phyloP scores from a whole-genome alignment of 2,329 filamentous ascomycete genomes.

The Fusarium nelsonii region DNA sequence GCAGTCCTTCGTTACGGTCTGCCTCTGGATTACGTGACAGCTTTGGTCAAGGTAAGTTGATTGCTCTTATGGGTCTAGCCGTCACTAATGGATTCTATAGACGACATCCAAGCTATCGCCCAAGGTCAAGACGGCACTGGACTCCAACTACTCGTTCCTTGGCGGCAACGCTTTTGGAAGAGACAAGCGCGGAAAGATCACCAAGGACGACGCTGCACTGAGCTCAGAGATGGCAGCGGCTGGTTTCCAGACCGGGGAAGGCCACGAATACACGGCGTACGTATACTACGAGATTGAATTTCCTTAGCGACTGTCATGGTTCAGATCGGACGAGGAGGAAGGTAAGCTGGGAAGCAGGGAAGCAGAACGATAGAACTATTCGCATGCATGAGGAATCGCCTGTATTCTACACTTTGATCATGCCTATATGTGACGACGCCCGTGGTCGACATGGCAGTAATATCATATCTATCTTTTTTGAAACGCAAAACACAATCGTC shows the following conservation, averaged over 20 bases:
- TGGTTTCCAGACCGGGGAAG: constrained; percentile 74
- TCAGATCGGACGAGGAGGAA: constrained; percentile 3
- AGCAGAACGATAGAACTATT: constrained; percentile 32
- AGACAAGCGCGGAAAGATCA: constrained; percentile 92
- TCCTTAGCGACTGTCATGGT: constrained; percentile 50
- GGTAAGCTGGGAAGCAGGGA: constrained; percentile 5
- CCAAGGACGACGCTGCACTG: constrained; percentile 86
- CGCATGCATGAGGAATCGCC: constrained; percentile 45
- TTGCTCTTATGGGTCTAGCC: background rate
- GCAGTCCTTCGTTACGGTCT: constrained; percentile 96
- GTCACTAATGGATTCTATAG: constrained; percentile 59
- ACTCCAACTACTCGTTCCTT: constrained; percentile 88
- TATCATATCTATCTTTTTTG: constrained; percentile 44
- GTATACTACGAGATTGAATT: constrained; percentile 98
- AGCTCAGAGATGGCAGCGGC: constrained; percentile 87
- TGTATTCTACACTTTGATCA: constrained; percentile 49
- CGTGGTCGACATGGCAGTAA: constrained; percentile 45
- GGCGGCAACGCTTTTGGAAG: constrained; percentile 93
- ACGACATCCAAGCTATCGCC: constrained; percentile 84
- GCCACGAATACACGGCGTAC: constrained; percentile 91
- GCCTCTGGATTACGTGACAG: constrained; percentile 89
- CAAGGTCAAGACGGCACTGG: constrained; percentile 83
- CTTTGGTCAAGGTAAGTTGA: constrained; percentile 80
- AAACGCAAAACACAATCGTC: constrained; percentile 25
- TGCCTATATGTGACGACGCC: constrained; percentile 42